Evolutionary conservation across 192 early-diverging fungal genomes (phyloP).

Genomic region (Coemansia sp.): DNA sequence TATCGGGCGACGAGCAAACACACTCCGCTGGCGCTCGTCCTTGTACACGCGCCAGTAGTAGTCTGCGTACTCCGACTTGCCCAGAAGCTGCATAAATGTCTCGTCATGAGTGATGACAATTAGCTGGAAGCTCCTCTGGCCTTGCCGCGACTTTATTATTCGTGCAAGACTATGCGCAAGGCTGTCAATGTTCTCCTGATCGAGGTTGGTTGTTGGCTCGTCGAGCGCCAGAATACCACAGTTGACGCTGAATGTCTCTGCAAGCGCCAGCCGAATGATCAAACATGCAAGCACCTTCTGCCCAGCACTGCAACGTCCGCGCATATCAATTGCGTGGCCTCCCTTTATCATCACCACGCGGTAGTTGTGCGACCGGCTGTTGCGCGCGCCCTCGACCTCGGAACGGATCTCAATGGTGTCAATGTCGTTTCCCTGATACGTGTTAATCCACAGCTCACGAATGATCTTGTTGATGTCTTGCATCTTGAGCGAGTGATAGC

Average conservation of each 20-base stretch:
- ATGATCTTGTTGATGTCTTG: constrained; percentile 96
- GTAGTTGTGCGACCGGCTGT: constrained; percentile 85
- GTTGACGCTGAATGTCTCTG: constrained; percentile 89
- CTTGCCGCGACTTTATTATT: constrained; percentile 76
- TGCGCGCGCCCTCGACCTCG: constrained; percentile 71
- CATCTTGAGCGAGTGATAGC: constrained; percentile 93
- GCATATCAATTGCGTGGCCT: constrained; percentile 84
- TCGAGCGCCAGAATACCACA: constrained; percentile 95
- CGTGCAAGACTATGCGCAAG: constrained; percentile 76
- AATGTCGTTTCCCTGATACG: constrained; percentile 95
- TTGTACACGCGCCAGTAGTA: constrained; percentile 89
- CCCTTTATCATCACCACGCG: constrained; percentile 92
- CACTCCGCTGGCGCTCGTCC: constrained; percentile 59
- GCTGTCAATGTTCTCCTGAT: constrained; percentile 82
- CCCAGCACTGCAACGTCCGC: constrained; percentile 93
- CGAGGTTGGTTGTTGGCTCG: constrained; percentile 97
- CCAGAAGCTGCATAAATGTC: constrained; percentile 84
- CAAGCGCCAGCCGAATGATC: constrained; percentile 93
- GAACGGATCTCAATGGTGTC: constrained; percentile 95
- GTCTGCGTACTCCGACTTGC: constrained; percentile 76
- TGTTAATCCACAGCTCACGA: constrained; percentile 93
- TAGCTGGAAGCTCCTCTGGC: constrained; percentile 92
- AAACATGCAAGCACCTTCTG: constrained; percentile 96
- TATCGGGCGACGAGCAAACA: constrained; percentile 45
- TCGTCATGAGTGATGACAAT: constrained; percentile 99